Conservation (phyloP, 73 alveolate genomes). For the Paramecium primaurelia region DNA sequence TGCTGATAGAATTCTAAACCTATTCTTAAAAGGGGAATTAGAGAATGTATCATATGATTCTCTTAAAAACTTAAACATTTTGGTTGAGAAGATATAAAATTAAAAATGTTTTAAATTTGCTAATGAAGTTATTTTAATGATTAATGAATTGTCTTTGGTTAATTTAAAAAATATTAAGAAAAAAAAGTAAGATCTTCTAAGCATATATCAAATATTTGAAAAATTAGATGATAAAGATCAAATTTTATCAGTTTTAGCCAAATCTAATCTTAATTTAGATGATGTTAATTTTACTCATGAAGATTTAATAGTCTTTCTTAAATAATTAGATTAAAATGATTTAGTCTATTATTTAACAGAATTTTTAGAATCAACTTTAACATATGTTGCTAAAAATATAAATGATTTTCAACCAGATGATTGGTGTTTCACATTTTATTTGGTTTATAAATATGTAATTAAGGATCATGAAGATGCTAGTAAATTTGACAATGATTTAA, state of each 20-base stretch:
- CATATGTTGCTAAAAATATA: background rate
- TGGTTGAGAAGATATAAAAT: background rate
- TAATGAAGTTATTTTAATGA: background rate
- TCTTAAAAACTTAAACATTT: background rate
- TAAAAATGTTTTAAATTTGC: background rate
- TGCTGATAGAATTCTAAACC: background rate
- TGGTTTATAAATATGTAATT: background rate
- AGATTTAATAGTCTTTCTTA: background rate
- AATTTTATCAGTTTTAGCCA: background rate
- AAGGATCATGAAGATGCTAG: background rate
- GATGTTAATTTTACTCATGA: background rate
- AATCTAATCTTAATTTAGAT: background rate
- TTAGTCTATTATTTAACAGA: background rate
- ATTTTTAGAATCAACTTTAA: background rate
- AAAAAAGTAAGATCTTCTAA: background rate
- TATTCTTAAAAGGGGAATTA: background rate
- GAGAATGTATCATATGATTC: background rate
- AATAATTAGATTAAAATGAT: background rate
- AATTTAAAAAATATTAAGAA: background rate
- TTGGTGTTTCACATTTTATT: conserved; percentile 29
- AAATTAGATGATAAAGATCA: background rate
- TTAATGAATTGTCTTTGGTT: background rate
- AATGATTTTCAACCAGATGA: background rate
- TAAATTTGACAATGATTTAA: background rate
- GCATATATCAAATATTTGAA: background rate